Evolutionary conservation across 495 filamentous ascomycete genomes (phyloP), one percentile per base, ranked within the genome.

Genomic region (Choiromyces venosus): DNA sequence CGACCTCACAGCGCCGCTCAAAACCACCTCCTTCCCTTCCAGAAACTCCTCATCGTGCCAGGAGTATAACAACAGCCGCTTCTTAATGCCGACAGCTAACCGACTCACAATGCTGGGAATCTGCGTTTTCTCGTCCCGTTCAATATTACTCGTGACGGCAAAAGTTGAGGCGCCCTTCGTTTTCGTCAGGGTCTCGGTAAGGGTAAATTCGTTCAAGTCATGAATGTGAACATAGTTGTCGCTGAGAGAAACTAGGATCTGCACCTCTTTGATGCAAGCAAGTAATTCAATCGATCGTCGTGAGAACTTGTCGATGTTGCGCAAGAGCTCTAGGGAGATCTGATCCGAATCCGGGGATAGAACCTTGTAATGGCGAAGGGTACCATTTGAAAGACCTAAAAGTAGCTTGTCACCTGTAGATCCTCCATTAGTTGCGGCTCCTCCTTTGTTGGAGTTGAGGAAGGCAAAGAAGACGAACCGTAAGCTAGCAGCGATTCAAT

Each of bases 21-120:
- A 85, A 5, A 88, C 87, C 44, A 97, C 87, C 84, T 98, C 96
- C 64, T 85, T 85, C 2, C 89, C 88, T 36, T 96, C 89, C 44
- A 87, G 88, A 66, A 97, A 86, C 83, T 97, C 96, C 85, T 92
- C 94, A 81, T 97, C 95, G 75, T 94, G 89, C 95, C 95, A 99
- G 66, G 91, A 89, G 92, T 96, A 98, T 73, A 97, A 83, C 72
- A 98, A 76, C 69, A 98, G 86, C 77, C 91, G 92, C 80, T 95
- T 86, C 86, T 97, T 98, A 14, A 97, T 91, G 0, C 92, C 93
- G 1, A 98, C 94, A 14, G 93, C 94, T 40, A 99, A 84, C 42
- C 93, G 85, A 12, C 92, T 96, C 67, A 97, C 92, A 69, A 98
- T 96, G 71, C 92, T 91, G 0, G 92, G 92, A 56, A 98, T 92